Evolutionary conservation across 495 filamentous ascomycete genomes (phyloP), one percentile per base, ranked within the genome.

Genomic region (Hyaloscypha finlandica): DNA sequence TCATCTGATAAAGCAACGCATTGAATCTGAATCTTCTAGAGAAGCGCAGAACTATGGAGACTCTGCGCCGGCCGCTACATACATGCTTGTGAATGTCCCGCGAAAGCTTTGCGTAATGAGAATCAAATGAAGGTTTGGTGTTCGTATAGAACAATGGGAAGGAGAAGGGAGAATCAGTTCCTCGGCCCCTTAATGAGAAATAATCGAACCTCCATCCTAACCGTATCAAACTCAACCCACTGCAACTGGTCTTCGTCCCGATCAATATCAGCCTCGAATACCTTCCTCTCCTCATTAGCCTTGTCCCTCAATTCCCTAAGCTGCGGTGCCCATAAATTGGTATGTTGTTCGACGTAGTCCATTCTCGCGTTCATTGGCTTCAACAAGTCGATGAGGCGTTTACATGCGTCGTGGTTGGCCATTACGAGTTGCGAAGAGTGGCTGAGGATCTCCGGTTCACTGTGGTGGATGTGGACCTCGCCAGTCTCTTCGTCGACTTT

Each of bases 301-400:
- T 59, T 16, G 3, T 71, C 69, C 51, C 54, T 58, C 51, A 6
- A 12, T 8, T 55, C 37, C n/a, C 61, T 30, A n/a, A 64, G 1
- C 19, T 8, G 11, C 4, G 32, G 6, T 20, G 8, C 11, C 8
- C 25, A 53, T 25, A 60, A 39, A 14, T 48, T 19, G 45, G 22
- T 29, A 54, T 67, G 37, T n/a, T 59, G 29, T n/a, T 67, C 11
- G 8, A 70, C 32, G n/a, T 56, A 8, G 22, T 68, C 69, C 4
- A 71, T 52, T 4, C 20, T 62, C 31, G 20, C 4, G 8, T 12
- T 32, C 45, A 0, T 55, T 19, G 69, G 69, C 25, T 54, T 39
- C 6, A 59, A 37, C 29, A 61, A 31, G 19, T 62, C 19, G 2
- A 61, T 42, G 4, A 65, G 16, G 20, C 22, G n/a, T 3, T 30